Evolutionary conservation across 2,329 filamentous ascomycete species (phyloP).

Genomic region (Fusarium brachygibbosum): DNA sequence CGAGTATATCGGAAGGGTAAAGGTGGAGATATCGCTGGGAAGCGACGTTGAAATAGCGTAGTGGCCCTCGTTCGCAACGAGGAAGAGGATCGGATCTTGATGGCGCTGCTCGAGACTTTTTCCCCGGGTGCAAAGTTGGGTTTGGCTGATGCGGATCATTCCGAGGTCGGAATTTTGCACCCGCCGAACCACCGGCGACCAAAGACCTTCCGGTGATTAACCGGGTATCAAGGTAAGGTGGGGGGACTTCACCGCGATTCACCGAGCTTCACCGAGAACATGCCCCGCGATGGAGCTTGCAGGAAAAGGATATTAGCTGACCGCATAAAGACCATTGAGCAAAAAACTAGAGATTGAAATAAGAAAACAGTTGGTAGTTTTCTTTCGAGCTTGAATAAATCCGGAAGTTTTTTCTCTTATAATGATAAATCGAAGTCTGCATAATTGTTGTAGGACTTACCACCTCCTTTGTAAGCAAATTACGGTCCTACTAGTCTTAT

Average conservation of each 20-base stretch:
- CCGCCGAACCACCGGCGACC: slow-evolving; percentile 43
- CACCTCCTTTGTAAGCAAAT: slow-evolving; percentile 2
- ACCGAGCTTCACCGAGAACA: slow-evolving; percentile 25
- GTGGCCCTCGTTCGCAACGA: slow-evolving; percentile 47
- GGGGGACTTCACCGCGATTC: slow-evolving; percentile 1
- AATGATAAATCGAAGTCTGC: too few species aligned
- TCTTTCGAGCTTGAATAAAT: neutral
- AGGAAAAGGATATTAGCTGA: slow-evolving; percentile 5
- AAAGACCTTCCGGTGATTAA: slow-evolving; percentile 44
- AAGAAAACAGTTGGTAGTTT: neutral
- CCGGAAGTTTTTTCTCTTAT: neutral
- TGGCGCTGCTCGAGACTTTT: slow-evolving; percentile 47
- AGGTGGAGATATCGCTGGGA: slow-evolving; percentile 30
- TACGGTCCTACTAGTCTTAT: neutral
- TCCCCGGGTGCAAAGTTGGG: slow-evolving; percentile 40
- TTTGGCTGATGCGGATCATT: slow-evolving; percentile 43
- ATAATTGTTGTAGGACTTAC: neutral
- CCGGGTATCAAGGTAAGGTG: slow-evolving; percentile 12
- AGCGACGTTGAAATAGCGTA: slow-evolving; percentile 41
- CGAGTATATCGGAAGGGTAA: slow-evolving; percentile 7
- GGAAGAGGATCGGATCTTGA: slow-evolving; percentile 44
- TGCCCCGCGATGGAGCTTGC: slow-evolving; percentile 16
- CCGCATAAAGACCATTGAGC: neutral
- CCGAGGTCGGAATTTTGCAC: slow-evolving; percentile 51
- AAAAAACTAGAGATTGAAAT: too few species aligned